phyloP scores from a whole-genome alignment of 148 eudicot genomes.

The Polygonum maritimum region DNA sequence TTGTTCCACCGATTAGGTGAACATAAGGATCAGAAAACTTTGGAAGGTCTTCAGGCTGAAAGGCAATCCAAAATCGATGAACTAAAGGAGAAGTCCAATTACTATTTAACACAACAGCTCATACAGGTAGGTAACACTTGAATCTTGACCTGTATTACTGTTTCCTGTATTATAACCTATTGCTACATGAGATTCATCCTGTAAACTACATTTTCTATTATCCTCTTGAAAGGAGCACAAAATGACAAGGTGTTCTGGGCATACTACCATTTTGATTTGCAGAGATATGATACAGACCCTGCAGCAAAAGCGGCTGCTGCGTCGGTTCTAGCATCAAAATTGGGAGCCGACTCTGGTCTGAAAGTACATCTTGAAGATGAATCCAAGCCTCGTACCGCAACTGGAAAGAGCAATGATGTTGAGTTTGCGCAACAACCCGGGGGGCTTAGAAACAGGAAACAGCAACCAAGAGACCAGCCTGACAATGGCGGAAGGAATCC shows the following conservation, averaged over 20 bases:
- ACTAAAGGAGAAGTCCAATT: conserved; percentile 90
- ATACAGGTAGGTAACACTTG: conserved; percentile 54
- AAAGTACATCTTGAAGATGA: conserved; percentile 67
- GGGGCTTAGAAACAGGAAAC: conserved; percentile 76
- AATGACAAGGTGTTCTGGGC: not conserved
- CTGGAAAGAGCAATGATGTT: conserved; percentile 60
- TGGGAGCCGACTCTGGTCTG: conserved; percentile 83
- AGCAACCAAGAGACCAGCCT: conserved; percentile 29
- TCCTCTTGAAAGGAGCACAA: not conserved
- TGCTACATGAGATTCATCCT: not conserved
- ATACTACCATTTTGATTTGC: conserved; percentile 22
- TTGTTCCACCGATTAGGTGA: conserved; percentile 32
- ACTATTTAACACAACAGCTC: conserved; percentile 83
- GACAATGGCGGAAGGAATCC: conserved; percentile 30
- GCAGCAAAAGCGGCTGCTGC: conserved; percentile 99
- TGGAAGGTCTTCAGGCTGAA: conserved; percentile 79
- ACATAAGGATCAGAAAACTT: conserved; percentile 62
- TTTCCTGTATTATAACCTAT: not conserved
- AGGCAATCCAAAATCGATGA: conserved; percentile 87
- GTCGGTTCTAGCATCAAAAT: conserved; percentile 76
- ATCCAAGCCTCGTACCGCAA: conserved; percentile 21
- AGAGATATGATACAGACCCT: conserved; percentile 97
- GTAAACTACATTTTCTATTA: not conserved
- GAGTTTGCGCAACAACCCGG: conserved; percentile 41
- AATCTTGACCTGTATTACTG: not conserved